Base-by-base conservation (phyloP, 495 filamentous ascomycete species). In the Penicillium daleae region DNA sequence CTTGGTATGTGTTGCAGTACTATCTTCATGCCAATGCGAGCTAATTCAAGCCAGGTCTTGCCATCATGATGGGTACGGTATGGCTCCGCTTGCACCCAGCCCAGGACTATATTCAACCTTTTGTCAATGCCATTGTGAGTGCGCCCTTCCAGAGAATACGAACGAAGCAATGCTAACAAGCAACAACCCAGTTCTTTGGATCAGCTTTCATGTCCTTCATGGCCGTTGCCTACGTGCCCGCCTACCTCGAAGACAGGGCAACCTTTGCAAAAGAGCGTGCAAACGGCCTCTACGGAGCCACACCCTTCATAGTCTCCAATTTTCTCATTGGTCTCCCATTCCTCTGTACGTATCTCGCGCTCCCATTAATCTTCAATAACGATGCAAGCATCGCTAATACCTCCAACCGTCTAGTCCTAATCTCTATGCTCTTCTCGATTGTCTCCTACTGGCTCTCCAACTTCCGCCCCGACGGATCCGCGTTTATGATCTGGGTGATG, bases 121-220 rank as follows among this genome's bases (percentile, higher is more conserved):
- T 91, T 68, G 90, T 85, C 69, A 95, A 94, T 65, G 89, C 88
- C 39, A 92, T 95, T 62, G 86, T 79, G 59, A 57, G 74, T 51
- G 17, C 9, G 31, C 40, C 31, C 19, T 46, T 46, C 42, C 21
- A 46, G 8, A 46, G 12, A n/a, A 35, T 12, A 22, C 7, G 10
- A 33, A 17, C 4, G 3, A 35, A 17, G 2, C 5, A 19, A 17
- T 4, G 6, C 44, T 59, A 49, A 59, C 19, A n/a, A 35, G 31
- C 44, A 21, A 4, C 35, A 21, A 59, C 19, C 10, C 39, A 81
- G 76, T 89, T 91, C 84, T 93, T 91, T 71, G 90, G 91, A 17
- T 86, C 83, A 0, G 91, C 91, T 0, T 95, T 95, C 79, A 92
- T 95, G 90, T 90, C 87, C 37, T 95, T 95, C 82, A 95, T 95